phyloP scores from a whole-genome alignment of 2,329 filamentous ascomycete species.

The Zelopaecilomyces penicillatus region DNA sequence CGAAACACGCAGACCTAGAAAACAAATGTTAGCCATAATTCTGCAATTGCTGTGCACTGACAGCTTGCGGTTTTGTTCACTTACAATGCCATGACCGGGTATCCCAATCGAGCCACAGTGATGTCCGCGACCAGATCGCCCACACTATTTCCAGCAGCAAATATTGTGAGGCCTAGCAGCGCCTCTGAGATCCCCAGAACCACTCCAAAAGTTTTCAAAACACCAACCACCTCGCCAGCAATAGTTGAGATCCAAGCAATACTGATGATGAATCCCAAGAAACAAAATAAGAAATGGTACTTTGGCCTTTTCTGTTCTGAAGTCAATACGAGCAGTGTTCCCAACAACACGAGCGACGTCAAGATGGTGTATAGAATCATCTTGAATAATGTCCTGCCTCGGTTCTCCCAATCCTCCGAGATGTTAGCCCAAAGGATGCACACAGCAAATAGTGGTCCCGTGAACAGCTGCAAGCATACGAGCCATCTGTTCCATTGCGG shows the following conservation, averaged over 20 bases:
- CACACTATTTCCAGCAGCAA: slow-evolving; percentile 91
- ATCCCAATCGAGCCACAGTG: slow-evolving; percentile 85
- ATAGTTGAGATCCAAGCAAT: slow-evolving; percentile 97
- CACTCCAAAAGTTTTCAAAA: slow-evolving; percentile 86
- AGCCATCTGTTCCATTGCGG: slow-evolving; percentile 88
- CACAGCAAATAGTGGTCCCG: slow-evolving; percentile 75
- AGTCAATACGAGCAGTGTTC: slow-evolving; percentile 60
- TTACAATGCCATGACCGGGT: slow-evolving; percentile 85
- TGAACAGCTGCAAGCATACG: slow-evolving; percentile 74
- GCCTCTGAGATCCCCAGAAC: slow-evolving; percentile 91
- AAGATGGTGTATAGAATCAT: slow-evolving; percentile 59
- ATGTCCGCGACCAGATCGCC: slow-evolving; percentile 93
- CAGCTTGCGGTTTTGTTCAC: slow-evolving; percentile 19
- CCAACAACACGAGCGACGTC: slow-evolving; percentile 58
- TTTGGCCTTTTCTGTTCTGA: slow-evolving; percentile 57
- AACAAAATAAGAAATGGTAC: slow-evolving; percentile 72
- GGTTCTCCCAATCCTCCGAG: slow-evolving; percentile 46
- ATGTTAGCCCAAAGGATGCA: slow-evolving; percentile 67
- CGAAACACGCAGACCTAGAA: slow-evolving; percentile 75
- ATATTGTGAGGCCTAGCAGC: slow-evolving; percentile 87
- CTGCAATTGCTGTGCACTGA: slow-evolving; percentile 1
- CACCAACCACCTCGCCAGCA: slow-evolving; percentile 88
- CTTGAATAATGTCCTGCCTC: slow-evolving; percentile 42
- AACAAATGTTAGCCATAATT: background rate
- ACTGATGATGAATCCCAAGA: slow-evolving; percentile 81